Base-by-base conservation (phyloP, 306 rosid genomes). In the Medicago arabica region DNA sequence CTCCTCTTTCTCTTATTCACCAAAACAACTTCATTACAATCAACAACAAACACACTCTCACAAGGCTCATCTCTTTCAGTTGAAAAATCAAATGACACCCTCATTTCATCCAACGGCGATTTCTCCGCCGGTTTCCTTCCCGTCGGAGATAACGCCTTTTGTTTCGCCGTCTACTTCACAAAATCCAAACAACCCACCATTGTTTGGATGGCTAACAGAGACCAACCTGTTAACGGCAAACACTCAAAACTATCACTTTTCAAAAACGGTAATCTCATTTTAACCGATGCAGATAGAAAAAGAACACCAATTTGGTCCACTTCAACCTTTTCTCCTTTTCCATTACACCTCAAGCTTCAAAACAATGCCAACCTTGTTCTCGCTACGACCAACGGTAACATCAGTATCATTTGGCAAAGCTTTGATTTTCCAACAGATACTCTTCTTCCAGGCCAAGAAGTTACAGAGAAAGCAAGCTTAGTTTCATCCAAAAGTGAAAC, bases 141-240 rank as follows among this genome's bases (percentile, higher is more conserved):
- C 2, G 86, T 88, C 0, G 93, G 91, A 0, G 79, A 80, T 4
- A 91, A 91, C 31, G 86, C 96, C 1, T 88, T 82, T 81, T 78
- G 86, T 81, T 87, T 91, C 61, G 78, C 89, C 28, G 23, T 90
- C 5, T 83, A 85, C 83, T 80, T 83, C 80, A 73, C 76, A 0
- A 78, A 67, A 7, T 80, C 83, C 25, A 17, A 81, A 15, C 40
- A 61, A 61, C 87, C 66, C 19, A 80, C 87, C 51, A 40, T 86
- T 3, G 79, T 87, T 28, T 90, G 93, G 96, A 85, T 75, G 83
- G 93, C 93, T 0, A 88, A 88, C 25, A 80, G 93, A 0, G 86
- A 87, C 74, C 18, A 51, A 7, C 93, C 88, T 0, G 89, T 86
- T 1, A 86, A 90, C 10, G 90, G 88, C 1, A 82, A 75, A 84